Base-by-base conservation (phyloP, 805 yeast genomes). In the Starmerella potacharoeniae region DNA sequence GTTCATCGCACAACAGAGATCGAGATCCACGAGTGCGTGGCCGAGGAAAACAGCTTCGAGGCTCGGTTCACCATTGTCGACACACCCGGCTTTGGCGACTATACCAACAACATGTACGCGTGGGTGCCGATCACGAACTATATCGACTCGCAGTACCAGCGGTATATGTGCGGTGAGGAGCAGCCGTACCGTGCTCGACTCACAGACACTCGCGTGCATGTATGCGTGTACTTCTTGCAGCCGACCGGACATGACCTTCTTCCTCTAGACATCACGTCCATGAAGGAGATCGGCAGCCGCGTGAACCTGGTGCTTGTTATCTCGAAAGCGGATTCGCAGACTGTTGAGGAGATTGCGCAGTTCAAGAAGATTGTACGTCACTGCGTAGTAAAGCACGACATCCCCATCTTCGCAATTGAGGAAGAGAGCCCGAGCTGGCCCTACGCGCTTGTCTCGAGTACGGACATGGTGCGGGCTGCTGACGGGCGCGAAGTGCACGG, bases 11-110 rank as follows among this genome's bases (percentile, higher is more conserved):
- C 95, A 2, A 86, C 85, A 31, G 90, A 83, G 61, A 82, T 87
- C 59, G 90, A 84, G 60, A 80, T 88, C 54, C 78, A 79, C 49
- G 78, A 91, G 64, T 91, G 93, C n/a, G 77, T 79, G 55, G 76
- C 86, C 61, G 93, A 83, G 67, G 97, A 90, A 67, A 83, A 86
- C 69, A 86, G 84, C 67, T 86, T 90, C 71, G 77, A 76, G 61
- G 77, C 86, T 62, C 77, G 84, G 59, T 78, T 90, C 60, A 88
- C 88, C 62, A 77, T 90, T 55, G 81, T 90, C 64, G 96, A 89
- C 70, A 87, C 96, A 1, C 96, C 96, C 8, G 96, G 96, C 1
- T 87, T 88, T 68, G 97, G 96, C 58, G 95, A 87, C 68, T 85
- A 84, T 68, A 84, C 88, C 60, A 84, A 89, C 73, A 90, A 89